A percentile compares a stretch with the other conserved stretches of the same genome.
Evolutionary conservation across 1,139 yeast species (phyloP).

Genomic region (Schwanniomyces etchellsii): DNA sequence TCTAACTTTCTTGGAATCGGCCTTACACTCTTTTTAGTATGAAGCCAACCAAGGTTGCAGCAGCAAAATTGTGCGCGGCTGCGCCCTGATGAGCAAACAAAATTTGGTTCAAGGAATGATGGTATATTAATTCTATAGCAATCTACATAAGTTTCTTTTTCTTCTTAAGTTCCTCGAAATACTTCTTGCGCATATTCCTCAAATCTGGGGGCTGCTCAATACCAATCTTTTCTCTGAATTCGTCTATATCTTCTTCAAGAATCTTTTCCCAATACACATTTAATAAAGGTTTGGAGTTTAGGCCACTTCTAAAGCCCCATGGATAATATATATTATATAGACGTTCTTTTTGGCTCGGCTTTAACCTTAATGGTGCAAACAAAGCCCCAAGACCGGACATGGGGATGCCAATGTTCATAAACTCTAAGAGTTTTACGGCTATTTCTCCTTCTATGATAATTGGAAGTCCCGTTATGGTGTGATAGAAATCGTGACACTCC

Average conservation of each 20-base stretch:
- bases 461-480: slow-evolving; percentile 86
- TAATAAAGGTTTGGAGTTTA: slow-evolving; percentile 68
- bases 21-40: no score
- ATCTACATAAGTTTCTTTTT: no score
- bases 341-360: slow-evolving; percentile 46
- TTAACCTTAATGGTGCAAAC: slow-evolving; percentile 74
- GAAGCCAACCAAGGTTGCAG: no score
- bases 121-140: no score
- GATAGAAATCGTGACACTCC: slow-evolving; percentile 96
- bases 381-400: slow-evolving; percentile 93
- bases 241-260: slow-evolving; percentile 66
- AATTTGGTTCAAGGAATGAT: no score
- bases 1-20: no score
- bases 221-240: slow-evolving; percentile 66
- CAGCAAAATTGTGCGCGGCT: no score
- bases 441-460: slow-evolving; percentile 93
- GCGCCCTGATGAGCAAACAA: no score
- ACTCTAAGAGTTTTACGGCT: slow-evolving; percentile 88
- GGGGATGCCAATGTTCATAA: slow-evolving; percentile 87
- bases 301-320: slow-evolving; percentile 80
- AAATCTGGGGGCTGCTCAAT: slow-evolving; percentile 74
- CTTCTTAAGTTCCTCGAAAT: slow-evolving; percentile 26
- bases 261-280: slow-evolving; percentile 93
- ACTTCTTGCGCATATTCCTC: slow-evolving; percentile 51
- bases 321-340: slow-evolving; percentile 69